phyloP scores from a whole-genome alignment of 768 basidiomycete species.

The Hericium coralloides region DNA sequence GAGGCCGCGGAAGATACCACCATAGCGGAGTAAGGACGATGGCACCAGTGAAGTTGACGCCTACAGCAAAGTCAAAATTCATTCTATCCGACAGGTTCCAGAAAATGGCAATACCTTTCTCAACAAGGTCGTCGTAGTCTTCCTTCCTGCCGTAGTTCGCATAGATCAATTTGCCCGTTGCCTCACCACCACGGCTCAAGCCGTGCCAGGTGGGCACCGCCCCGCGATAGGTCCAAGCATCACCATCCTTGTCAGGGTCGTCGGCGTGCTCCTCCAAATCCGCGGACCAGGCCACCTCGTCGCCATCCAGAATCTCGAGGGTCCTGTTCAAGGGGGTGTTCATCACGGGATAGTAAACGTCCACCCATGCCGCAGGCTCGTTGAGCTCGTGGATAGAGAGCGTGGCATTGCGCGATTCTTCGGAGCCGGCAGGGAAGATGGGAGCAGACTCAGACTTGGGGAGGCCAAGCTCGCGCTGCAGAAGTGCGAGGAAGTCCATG shows the following conservation, averaged over 20 bases:
- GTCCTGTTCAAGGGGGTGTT: slow-evolving; percentile 67
- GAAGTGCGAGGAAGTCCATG: slow-evolving; percentile 53
- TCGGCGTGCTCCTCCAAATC: slow-evolving; percentile 70
- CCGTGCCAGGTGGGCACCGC: slow-evolving; percentile 84
- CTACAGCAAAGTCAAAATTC: slow-evolving; percentile 22
- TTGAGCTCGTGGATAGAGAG: slow-evolving; percentile 35
- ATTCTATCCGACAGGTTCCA: neutral
- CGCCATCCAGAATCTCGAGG: slow-evolving; percentile 53
- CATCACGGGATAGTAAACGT: slow-evolving; percentile 82
- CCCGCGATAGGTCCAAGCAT: slow-evolving; percentile 57
- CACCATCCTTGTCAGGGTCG: slow-evolving; percentile 46
- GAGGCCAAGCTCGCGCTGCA: slow-evolving; percentile 58
- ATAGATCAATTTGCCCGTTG: slow-evolving; percentile 60
- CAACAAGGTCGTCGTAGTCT: slow-evolving; percentile 61
- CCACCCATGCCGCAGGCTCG: slow-evolving; percentile 68
- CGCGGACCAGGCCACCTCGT: slow-evolving; percentile 58
- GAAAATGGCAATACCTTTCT: slow-evolving; percentile 28
- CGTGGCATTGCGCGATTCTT: slow-evolving; percentile 59
- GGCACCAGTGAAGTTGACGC: slow-evolving; percentile 66
- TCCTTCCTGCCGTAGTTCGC: slow-evolving; percentile 74
- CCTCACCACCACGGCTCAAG: slow-evolving; percentile 68
- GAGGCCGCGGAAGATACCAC: slow-evolving; percentile 71
- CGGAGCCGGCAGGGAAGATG: slow-evolving; percentile 64
- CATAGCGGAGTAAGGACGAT: slow-evolving; percentile 78
- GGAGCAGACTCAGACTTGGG: slow-evolving; percentile 32